Evolutionary conservation across 2,329 filamentous ascomycete genomes (phyloP).

Genomic region (Calycina herbarum): DNA sequence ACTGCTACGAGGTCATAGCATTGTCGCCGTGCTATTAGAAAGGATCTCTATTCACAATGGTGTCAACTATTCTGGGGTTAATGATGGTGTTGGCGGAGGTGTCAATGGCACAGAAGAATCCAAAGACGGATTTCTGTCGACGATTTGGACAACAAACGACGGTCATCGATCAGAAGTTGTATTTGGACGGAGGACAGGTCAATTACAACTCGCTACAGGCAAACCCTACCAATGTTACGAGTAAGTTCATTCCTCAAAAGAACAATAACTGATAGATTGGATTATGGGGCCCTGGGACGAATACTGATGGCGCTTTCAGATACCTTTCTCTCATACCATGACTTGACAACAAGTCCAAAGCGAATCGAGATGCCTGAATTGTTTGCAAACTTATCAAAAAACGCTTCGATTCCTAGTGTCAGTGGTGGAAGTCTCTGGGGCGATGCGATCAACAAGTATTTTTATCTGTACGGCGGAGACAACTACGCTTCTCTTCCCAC

Average conservation of each 20-base stretch:
- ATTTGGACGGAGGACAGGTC: slow-evolving; percentile 61
- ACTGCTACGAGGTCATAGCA: slow-evolving; percentile 6
- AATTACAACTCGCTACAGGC: slow-evolving; percentile 53
- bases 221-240: slow-evolving; percentile 54
- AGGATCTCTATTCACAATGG: slow-evolving; percentile 1
- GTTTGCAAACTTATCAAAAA: slow-evolving; percentile 59
- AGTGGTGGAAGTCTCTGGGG: slow-evolving; percentile 55
- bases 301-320: slow-evolving; percentile 40
- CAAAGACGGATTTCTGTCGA: slow-evolving; percentile 54
- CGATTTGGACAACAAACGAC: slow-evolving; percentile 61
- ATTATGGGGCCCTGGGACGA: background rate
- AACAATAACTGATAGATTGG: background rate
- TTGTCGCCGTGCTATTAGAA: background rate
- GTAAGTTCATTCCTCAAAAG: slow-evolving; percentile 43
- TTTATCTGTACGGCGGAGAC: slow-evolving; percentile 64
- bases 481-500: slow-evolving; percentile 46
- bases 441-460: slow-evolving; percentile 61
- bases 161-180: slow-evolving; percentile 58
- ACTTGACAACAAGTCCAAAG: slow-evolving; percentile 48
- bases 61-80: slow-evolving; percentile 9
- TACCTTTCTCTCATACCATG: slow-evolving; percentile 56
- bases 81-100: slow-evolving; percentile 19
- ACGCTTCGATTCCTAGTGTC: slow-evolving; percentile 53
- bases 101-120: slow-evolving; percentile 47
- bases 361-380: slow-evolving; percentile 49